These are phyloP conservation scores for Scalesia atractyloides DNA, from an alignment of 129 eudicot genomes.

Conservation along the genomic window DNA sequence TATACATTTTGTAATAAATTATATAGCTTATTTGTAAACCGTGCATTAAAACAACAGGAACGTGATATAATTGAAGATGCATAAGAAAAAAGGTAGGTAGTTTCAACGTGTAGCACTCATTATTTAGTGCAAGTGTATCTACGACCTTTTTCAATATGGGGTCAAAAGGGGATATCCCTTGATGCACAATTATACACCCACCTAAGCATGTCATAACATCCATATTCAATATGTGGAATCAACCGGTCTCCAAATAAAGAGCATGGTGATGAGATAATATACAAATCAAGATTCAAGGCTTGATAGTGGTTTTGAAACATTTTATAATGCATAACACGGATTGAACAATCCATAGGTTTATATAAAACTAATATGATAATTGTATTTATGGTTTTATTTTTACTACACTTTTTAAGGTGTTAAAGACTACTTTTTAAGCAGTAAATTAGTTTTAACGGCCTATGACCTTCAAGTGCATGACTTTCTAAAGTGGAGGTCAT, in stretches of 20 bases:
- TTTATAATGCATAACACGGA: no score
- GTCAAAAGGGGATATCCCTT: constrained; percentile 32
- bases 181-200: constrained; percentile 37
- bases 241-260: constrained; percentile 6
- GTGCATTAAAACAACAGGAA: neutral
- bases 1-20: neutral
- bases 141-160: constrained; percentile 33
- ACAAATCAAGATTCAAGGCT: no score
- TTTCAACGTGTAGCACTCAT: constrained; percentile 43
- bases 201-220: constrained; percentile 22
- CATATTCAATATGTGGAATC: constrained; percentile 4
- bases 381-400: no score
- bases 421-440: no score
- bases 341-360: no score
- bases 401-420: no score
- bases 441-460: no score
- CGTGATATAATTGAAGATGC: constrained; percentile 17
- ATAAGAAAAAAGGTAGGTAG: constrained; percentile 5
- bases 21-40: constrained; percentile 3
- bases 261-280: no score
- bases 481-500: no score
- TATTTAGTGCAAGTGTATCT: constrained; percentile 24
- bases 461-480: no score
- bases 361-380: no score
- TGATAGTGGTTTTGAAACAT: no score